Conservation (phyloP, 2,329 filamentous ascomycete species). For the Ceratocystis alfenasii region DNA sequence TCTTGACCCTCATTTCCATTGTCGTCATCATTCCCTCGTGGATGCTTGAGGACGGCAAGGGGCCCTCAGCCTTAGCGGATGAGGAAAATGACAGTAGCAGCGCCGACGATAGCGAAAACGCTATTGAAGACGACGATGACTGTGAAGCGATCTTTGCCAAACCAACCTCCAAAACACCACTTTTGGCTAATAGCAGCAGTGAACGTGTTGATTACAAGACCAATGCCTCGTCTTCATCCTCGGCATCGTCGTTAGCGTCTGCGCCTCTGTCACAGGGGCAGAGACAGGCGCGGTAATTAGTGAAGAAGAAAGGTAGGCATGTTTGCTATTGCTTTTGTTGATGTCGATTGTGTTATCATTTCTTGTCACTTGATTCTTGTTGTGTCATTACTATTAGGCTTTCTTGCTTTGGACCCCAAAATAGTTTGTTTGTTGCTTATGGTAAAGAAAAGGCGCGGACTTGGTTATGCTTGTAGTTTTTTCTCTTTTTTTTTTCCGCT, state of each 20-base stretch:
- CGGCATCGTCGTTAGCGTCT: not conserved
- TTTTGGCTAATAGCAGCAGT: constrained; percentile 13
- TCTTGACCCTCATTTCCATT: constrained; percentile 51
- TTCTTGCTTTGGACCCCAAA: not conserved
- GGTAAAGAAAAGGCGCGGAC: not conserved
- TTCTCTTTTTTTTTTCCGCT: not conserved
- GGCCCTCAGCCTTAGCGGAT: constrained; percentile 37
- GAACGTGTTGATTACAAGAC: constrained; percentile 8
- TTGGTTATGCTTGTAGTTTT: not conserved
- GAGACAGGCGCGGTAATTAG: not conserved
- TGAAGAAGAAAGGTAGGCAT: constrained; percentile 8
- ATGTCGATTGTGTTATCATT: not conserved
- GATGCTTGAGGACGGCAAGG: constrained; percentile 62
- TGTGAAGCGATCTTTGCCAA: not conserved
- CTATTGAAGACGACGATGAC: constrained; percentile 16
- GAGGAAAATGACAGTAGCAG: constrained; percentile 21
- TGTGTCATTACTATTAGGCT: not conserved
- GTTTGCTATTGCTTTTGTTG: not conserved
- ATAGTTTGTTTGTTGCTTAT: not conserved
- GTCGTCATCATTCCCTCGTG: constrained; percentile 61
- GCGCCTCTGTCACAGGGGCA: not conserved
- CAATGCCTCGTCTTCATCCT: constrained; percentile 1
- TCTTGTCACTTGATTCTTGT: not conserved
- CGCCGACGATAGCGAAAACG: constrained; percentile 20
- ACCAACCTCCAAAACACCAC: constrained; percentile 17